Evolutionary conservation across 441 rosid species (phyloP), one percentile per base, ranked within the genome.

Genomic region (Erodium moschatum): DNA sequence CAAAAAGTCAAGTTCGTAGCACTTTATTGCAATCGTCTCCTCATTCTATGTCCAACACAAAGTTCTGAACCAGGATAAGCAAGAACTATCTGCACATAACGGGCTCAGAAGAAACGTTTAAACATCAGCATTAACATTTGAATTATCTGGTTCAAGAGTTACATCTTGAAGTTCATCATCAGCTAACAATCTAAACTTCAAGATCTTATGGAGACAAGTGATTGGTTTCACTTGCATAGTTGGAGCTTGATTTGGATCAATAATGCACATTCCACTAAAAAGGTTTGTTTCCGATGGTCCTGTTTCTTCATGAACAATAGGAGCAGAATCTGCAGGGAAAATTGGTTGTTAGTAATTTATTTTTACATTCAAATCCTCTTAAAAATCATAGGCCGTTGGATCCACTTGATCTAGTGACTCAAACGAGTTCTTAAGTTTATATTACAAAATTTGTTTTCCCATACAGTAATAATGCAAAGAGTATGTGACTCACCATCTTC

Each of bases 261-360:
- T 44, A 46, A 83, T 83, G 67, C 72, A 69, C 70, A 62, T 79
- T 6, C 91, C 85, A 0, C 79, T 38, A 20, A 77, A 77, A 40
- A 83, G 87, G 70, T 79, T 79, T 64, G 66, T 74, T 78, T 87
- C 89, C 7, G 85, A 81, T 67, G 85, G 81, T 73, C 87, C 83
- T 0, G 78, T 80, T 72, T 85, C 88, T 62, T 80, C 82, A 66
- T 76, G 81, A 69, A 71, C 71, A 20, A 72, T 67, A 11, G 77
- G 73, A 0, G 77, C 8, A 75, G 77, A 78, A 72, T 81, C 90
- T 84, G 81, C 74, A 76, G 50, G 71, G 24, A 61, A 4, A 48
- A 12, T 35, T 27, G 5, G 11, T 13, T 31, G 16, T 29, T 56
- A 56, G 62, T 9, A 24, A 24, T 24, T 24, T 24, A 24, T 0